phyloP scores from a whole-genome alignment of 202 grass and related monocot genomes.

The Cymbopogon flexuosus region DNA sequence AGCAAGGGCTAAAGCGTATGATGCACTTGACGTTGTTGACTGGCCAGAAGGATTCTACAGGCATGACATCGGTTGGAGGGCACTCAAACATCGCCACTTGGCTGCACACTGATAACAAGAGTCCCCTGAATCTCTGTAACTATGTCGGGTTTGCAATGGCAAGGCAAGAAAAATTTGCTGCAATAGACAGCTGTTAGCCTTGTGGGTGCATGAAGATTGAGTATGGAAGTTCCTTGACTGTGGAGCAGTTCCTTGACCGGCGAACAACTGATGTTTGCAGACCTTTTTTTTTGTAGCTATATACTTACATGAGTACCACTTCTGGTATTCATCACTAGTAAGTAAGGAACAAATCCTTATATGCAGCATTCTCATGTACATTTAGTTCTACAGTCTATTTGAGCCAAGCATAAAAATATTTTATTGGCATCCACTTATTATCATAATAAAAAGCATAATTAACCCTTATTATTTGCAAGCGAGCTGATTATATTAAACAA shows the following conservation, averaged over 20 bases:
- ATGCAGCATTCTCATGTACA: not conserved
- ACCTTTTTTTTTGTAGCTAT: too few species aligned
- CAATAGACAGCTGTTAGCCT: not conserved
- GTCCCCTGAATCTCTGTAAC: not conserved
- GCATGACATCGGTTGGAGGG: conserved; percentile 12
- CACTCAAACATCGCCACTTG: conserved; percentile 15
- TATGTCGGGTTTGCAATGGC: not conserved
- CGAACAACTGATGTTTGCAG: too few species aligned
- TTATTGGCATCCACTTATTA: not conserved
- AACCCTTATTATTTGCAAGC: not conserved
- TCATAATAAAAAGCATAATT: not conserved
- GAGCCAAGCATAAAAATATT: not conserved
- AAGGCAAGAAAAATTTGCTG: not conserved
- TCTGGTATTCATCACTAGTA: not conserved
- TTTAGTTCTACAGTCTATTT: too few species aligned
- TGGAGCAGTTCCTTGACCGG: not conserved
- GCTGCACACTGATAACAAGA: not conserved
- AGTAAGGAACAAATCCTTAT: not conserved
- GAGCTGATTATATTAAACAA: not conserved
- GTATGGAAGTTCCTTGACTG: not conserved
- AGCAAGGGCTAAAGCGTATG: conserved; percentile 55
- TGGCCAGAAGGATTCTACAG: too few species aligned
- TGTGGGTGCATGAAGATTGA: not conserved
- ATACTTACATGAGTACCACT: too few species aligned
- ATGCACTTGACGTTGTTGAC: conserved; percentile 45